Evolutionary conservation across 805 yeast genomes (phyloP), one percentile per base, ranked within the genome.

Genomic region (Pichia californica): DNA sequence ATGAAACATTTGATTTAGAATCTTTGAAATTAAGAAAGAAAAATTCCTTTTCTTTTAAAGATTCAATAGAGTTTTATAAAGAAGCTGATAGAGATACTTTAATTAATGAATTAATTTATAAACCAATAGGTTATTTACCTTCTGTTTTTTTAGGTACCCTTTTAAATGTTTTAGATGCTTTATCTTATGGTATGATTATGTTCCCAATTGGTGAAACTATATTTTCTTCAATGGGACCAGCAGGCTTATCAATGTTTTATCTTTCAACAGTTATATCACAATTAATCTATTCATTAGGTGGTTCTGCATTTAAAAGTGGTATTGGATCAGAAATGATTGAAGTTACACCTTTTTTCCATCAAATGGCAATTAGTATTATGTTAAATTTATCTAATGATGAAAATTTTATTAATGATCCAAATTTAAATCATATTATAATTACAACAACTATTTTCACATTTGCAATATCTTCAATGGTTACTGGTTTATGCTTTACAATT

Each of bases 301-400:
- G 94, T 1, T 86, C 96, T 14, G 84, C 86, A 8, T 91, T 93
- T 67, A 79, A 78, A 48, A 74, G 88, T 2, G 96, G 95, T n/a
- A 79, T 91, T 35, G 99, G 99, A 1, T 85, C 96, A 4, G 98
- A 93, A 65, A 93, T 93, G 99, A 93, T 93, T 52, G 99, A 93
- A 62, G 88, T 93, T n/a, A 95, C 96, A 2, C 99, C 99, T 2
- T 93, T 93, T 61, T 91, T 91, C 69, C 99, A 93, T 58, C 74
- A 94, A 3, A 89, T 93, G 95, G 97, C 97, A 1, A 68, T 76
- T 23, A 68, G 81, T 13, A 81, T 93, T 38, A 68, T 81, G 60
- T 9, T 40, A 7, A 53, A 71, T 19, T 69, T 86, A 54, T 43
- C 57, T 15, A 40, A 51, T 31, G 74, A 71, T 10, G 79, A 73